Evolutionary conservation across 164 flowering plant genomes (phyloP), one percentile per base, ranked within the genome.

Genomic region (Piper longum): DNA sequence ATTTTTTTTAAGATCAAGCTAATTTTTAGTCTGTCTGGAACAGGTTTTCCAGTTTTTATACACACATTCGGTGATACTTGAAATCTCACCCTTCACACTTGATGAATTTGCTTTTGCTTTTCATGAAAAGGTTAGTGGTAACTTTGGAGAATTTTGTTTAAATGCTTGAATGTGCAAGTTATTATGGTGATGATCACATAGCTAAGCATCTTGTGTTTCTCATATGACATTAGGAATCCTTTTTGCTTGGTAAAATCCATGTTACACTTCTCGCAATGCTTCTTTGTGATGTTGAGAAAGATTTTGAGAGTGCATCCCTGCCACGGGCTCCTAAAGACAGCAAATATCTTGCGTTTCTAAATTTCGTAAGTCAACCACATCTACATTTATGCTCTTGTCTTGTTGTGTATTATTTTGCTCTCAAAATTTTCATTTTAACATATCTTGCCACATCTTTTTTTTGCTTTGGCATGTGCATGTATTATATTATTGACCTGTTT

Each of bases 21-120:
- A 26, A 26, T 26, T 26, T 26, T 26, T 26, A 26, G 36, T 26
- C 36, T 0, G 1, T 26, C 36, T 26, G 36, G 17, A 18, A 65
- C 90, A 93, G 99, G 87, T 81, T 40, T 80, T 90, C 71, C 90
- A 85, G 60, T 90, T 93, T 61, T 66, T 93, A 57, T 88, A 80
- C 73, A 86, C 88, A 43, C 81, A 84, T 73, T 77, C 95, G 57
- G 78, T 63, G 2, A 60, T 54, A 39, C 43, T 85, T 57, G 78
- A 82, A 55, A 57, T 84, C n/a, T 57, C 70, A 65, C 72, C 85
- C 17, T 93, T 93, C 68, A 93, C 95, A 43, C 73, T 93, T 18
- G 96, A 93, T 76, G 96, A 88, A 79, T 83, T 93, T 79, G 88
- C 85, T 63, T 87, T 81, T 71, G 88, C 97, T 77, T 93, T 93